Percentiles rank a stretch among this genome's conserved stretches.
Evolutionary conservation across 495 filamentous ascomycete species (phyloP).

Genomic region (Endocarpon pusillum): DNA sequence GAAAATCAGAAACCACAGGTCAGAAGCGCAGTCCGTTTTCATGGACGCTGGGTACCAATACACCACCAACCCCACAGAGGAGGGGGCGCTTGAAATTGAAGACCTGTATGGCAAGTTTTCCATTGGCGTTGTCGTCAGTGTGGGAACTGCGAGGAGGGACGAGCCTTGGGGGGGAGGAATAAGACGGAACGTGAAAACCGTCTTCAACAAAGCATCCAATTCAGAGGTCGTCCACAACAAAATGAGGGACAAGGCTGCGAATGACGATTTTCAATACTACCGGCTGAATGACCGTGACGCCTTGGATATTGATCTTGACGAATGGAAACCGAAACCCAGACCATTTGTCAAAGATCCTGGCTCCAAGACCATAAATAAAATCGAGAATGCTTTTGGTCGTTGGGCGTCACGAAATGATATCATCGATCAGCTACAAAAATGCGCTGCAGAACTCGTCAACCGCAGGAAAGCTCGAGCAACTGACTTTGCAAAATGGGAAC

Average conservation of each 20-base stretch:
- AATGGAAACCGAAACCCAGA: not conserved
- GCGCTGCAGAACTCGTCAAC: not conserved
- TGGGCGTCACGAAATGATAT: not conserved
- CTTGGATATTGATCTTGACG: not conserved
- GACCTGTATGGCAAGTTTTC: conserved; percentile 1
- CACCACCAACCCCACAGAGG: conserved; percentile 4
- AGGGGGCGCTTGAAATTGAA: conserved; percentile 7
- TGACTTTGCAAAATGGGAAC: not conserved
- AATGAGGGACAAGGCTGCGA: not conserved
- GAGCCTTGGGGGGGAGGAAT: not conserved
- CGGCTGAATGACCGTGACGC: not conserved
- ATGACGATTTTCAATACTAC: not conserved
- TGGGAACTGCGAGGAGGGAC: conserved; percentile 5
- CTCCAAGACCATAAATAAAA: not conserved
- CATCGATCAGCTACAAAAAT: not conserved
- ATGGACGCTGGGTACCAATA: conserved; percentile 7
- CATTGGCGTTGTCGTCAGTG: conserved; percentile 8
- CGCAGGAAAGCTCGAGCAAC: not conserved
- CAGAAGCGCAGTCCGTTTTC: conserved; percentile 1
- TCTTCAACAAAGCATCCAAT: not conserved
- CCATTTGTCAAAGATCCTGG: not conserved
- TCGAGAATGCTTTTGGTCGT: not conserved
- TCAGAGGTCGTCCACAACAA: conserved; percentile 1
- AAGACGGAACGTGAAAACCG: not conserved
- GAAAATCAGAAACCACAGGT: not conserved